These are phyloP conservation scores for Saccharata proteae DNA, from an alignment of 2,329 filamentous ascomycete species.

Conservation along the genomic window DNA sequence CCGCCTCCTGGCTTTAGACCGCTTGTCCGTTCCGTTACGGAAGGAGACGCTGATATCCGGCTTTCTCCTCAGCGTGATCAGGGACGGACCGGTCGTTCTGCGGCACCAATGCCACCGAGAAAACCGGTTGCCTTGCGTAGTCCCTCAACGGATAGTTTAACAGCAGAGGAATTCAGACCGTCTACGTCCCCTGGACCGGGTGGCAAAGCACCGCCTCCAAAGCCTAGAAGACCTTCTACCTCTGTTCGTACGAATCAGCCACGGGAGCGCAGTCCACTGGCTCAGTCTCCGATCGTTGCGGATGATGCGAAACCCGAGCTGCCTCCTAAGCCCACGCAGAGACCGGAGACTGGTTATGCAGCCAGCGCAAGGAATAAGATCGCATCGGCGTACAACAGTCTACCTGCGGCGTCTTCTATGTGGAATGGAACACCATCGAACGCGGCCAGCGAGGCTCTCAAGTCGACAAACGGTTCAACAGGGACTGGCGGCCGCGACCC, in stretches of 20 bases:
- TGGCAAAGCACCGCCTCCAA: conserved; percentile 12
- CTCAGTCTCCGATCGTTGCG: conserved; percentile 13
- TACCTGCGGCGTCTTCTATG: conserved; percentile 22
- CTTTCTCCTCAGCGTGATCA: too few species aligned
- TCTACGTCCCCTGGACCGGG: too few species aligned
- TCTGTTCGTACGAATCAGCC: conserved; percentile 5
- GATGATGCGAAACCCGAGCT: conserved; percentile 18
- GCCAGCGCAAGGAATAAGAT: conserved; percentile 27
- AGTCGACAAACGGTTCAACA: too few species aligned
- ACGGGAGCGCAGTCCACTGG: conserved; percentile 14
- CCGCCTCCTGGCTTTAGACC: too few species aligned
- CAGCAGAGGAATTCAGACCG: conserved; percentile 9
- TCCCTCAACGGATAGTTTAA: conserved; percentile 19
- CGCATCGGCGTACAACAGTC: conserved; percentile 26
- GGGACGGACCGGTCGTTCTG: too few species aligned
- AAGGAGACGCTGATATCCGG: too few species aligned
- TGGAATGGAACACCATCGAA: conserved; percentile 9
- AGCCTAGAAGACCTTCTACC: conserved; percentile 18
- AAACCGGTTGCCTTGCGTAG: conserved; percentile 28
- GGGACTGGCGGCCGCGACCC: too few species aligned
- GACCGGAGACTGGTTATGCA: conserved; percentile 22
- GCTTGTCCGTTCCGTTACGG: too few species aligned
- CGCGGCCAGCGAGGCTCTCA: conserved; percentile 4
- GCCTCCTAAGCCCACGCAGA: conserved; percentile 22
- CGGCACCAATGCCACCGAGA: conserved; percentile 5